These are phyloP conservation scores for Picea glauca DNA, from an alignment of 75 land plant genomes.

Conservation along the genomic window DNA sequence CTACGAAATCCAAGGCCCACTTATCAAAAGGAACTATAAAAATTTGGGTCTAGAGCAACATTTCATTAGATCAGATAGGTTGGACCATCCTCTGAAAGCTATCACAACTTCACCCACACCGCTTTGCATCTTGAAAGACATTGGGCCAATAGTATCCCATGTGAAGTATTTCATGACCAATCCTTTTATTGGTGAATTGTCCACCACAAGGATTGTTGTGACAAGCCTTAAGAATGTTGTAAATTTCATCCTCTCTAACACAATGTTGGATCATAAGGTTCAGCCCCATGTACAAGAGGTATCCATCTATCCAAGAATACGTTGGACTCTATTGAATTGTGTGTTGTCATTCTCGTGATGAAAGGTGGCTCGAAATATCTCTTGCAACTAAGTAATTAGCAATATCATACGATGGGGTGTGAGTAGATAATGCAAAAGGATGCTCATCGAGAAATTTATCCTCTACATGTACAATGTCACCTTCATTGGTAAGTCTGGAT, in stretches of 20 bases:
- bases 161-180: not conserved
- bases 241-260: not conserved
- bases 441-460: not conserved
- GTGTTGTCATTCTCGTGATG: not conserved
- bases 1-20: not conserved
- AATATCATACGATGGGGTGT: not conserved
- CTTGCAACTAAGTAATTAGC: not conserved
- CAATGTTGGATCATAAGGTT: not conserved
- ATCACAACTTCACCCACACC: not conserved
- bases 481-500: not conserved
- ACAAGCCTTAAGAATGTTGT: not conserved
- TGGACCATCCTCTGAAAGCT: not conserved
- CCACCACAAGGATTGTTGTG: not conserved
- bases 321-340: not conserved
- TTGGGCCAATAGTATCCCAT: not conserved
- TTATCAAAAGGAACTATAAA: not conserved
- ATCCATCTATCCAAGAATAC: not conserved
- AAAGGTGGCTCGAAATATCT: not conserved
- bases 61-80: not conserved
- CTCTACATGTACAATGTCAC: not conserved
- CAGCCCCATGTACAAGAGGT: not conserved
- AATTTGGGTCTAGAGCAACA: not conserved
- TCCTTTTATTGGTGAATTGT: not conserved
- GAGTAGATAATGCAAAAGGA: not conserved
- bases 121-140: not conserved